Base-by-base conservation (phyloP, 2,329 filamentous ascomycete genomes). In the Trichoderma harzianum region DNA sequence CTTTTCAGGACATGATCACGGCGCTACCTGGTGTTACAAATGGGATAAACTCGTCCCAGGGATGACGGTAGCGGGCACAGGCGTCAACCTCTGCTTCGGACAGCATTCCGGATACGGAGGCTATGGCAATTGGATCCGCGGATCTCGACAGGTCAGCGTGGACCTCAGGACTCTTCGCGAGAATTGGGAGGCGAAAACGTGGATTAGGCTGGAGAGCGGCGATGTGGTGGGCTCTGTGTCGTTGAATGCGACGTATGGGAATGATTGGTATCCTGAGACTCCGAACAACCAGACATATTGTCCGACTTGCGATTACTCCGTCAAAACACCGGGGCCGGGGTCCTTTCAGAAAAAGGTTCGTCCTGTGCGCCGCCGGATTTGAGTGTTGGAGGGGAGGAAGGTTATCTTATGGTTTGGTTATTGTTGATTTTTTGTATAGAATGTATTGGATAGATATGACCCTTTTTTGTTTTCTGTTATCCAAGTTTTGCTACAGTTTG, bases 51-150 rank as follows among this genome's bases (percentile, higher is more conserved):
- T 78, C 2, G 79, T 82, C 0, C 75, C 77, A 8, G 80, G 78
- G 2, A 79, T 82, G 77, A 74, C 75, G 0, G 75, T 83, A 7
- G 70, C 75, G 0, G 86, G 84, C 0, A 85, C 83, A 70, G 84
- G 84, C 2, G 76, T 84, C n/a, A 82, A 84, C 60, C 75, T 87
- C 11, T 87, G 86, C 75, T 92, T 91, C 76, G 89, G 89, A 6
- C 88, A 91, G 74, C 90, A 91, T 74, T 86, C 89, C 0, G 91
- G 91, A 0, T 93, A 93, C 70, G 91, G 91, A 0, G 91, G 91
- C 0, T 93, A 93, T 75, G 89, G 90, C 0, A 83, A 84, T 60
- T 92, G 88, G 87, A 85, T 86, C 11, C 86, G 91, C 0, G 91
- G 91, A 1, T 84, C 85, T 5, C 83, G 89, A 1, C 87, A 91